Percentiles rank a stretch among this genome's conserved stretches.
phyloP scores from a whole-genome alignment of 2,329 filamentous ascomycete species.

The Trichoderma koningiopsis region DNA sequence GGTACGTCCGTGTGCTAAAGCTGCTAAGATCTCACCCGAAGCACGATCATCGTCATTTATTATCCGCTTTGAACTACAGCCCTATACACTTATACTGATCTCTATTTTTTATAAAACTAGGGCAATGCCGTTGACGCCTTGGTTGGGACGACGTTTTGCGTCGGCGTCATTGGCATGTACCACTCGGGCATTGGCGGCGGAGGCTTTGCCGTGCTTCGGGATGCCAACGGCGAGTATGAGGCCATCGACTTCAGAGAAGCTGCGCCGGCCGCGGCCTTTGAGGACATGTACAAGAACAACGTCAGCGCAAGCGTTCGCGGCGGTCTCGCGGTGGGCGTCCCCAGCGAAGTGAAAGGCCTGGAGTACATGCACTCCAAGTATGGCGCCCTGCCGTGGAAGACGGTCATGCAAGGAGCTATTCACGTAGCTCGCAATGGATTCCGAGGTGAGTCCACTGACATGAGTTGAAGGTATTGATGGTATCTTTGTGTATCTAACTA shows the following conservation, averaged over 20 bases:
- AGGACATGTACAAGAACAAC: constrained; percentile 84
- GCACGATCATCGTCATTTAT: neutral
- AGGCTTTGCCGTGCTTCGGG: constrained; percentile 83
- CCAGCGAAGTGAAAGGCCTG: constrained; percentile 76
- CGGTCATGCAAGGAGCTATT: constrained; percentile 73
- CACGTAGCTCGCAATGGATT: constrained; percentile 75
- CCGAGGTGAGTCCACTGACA: constrained; percentile 36
- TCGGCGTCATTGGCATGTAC: constrained; percentile 76
- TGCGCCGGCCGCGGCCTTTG: constrained; percentile 76
- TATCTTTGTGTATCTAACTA: neutral
- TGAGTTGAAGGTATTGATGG: neutral
- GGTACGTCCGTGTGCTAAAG: constrained; percentile 39
- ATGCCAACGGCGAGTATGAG: constrained; percentile 74
- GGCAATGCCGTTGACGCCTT: constrained; percentile 78
- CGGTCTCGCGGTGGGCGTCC: constrained; percentile 72
- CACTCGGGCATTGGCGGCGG: constrained; percentile 86
- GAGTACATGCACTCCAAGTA: constrained; percentile 76
- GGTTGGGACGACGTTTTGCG: constrained; percentile 72
- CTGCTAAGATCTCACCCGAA: constrained; percentile 12
- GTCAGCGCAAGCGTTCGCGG: constrained; percentile 66
- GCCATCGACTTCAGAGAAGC: constrained; percentile 88
- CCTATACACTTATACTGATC: neutral
- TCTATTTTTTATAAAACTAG: constrained; percentile 35
- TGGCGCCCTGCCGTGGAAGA: constrained; percentile 70
- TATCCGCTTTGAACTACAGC: neutral